Evolutionary conservation across 345 rosid species (phyloP), one percentile per base, ranked within the genome.

Genomic region (Acer yangbiense): DNA sequence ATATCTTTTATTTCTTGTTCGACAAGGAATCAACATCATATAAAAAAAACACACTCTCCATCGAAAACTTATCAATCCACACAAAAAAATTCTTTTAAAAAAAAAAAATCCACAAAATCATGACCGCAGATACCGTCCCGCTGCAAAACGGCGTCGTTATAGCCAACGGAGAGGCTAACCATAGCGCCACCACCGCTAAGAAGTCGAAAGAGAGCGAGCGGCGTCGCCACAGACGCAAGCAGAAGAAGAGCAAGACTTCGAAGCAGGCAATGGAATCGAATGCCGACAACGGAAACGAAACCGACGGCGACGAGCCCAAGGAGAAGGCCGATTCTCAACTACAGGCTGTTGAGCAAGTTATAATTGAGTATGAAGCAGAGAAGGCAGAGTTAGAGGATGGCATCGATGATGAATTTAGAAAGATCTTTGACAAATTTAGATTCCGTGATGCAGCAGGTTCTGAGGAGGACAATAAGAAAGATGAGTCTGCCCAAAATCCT

Each of bases 201-300:
- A 91, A 93, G 77, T 85, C 93, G 3, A 90, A 89, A 7, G 99
- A 94, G 83, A 90, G 80, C 75, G 99, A 97, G 54, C 85, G 97
- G 48, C 99, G 99, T 25, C 98, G 98, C 73, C 92, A 98, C 69
- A 78, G 98, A 74, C 95, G 98, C 80, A 97, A 97, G 91, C 98
- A 94, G 89, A 97, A 97, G 93, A 96, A 97, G 90, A 91, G 81
- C 78, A 91, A 87, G 75, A 81, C 86, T 61, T 77, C 86, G 50
- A 79, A 64, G 68, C 82, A 71, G 66, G 74, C 72, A n/a, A 65
- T 79, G 0, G 78, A 75, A 4, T 41, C 44, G 44, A 41, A 41
- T 41, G 55, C 66, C 60, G 85, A 82, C 39, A 81, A 76, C 13
- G 90, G 77, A 1, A 72, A 79, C 0, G 88, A 86, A 57, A 83